These are phyloP conservation scores for Arthrobotrys sinensis DNA, from an alignment of 2,329 filamentous ascomycete species.

Conservation along the genomic window DNA sequence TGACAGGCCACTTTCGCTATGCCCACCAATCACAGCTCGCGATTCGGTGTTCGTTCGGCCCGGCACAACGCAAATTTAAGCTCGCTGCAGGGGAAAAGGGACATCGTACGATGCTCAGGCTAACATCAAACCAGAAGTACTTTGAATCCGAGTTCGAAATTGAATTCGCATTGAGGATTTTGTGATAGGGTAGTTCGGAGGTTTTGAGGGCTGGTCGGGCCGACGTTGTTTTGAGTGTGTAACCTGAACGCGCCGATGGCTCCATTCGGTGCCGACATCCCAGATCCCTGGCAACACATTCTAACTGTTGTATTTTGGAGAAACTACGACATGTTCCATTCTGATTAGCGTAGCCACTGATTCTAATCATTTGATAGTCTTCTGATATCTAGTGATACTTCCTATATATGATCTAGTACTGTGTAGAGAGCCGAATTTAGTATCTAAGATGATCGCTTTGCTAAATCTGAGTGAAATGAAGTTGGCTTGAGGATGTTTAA, in stretches of 20 bases:
- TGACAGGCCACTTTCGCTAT: slow-evolving; percentile 20
- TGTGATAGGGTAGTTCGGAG: background rate
- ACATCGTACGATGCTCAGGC: slow-evolving; percentile 60
- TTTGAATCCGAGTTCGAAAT: background rate
- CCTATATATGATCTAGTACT: too few species aligned
- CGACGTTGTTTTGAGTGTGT: slow-evolving; percentile 17
- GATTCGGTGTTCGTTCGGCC: slow-evolving; percentile 58
- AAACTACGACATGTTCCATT: too few species aligned
- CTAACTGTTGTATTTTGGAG: slow-evolving; percentile 1
- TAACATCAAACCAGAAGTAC: slow-evolving; percentile 38
- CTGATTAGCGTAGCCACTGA: too few species aligned
- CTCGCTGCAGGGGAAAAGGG: slow-evolving; percentile 20
- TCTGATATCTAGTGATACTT: too few species aligned
- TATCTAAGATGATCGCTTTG: too few species aligned
- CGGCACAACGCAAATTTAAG: slow-evolving; percentile 37
- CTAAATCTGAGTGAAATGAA: too few species aligned
- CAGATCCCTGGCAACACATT: background rate
- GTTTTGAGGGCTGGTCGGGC: slow-evolving; percentile 15
- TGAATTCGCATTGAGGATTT: background rate
- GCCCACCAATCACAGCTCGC: slow-evolving; percentile 53
- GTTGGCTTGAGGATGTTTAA: too few species aligned
- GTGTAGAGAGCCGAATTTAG: too few species aligned
- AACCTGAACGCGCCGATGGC: background rate
- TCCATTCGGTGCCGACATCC: slow-evolving; percentile 16
- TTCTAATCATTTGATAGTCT: too few species aligned